Evolutionary conservation across 192 early-diverging fungal genomes (phyloP).

Genomic region (Diversispora eburnea): DNA sequence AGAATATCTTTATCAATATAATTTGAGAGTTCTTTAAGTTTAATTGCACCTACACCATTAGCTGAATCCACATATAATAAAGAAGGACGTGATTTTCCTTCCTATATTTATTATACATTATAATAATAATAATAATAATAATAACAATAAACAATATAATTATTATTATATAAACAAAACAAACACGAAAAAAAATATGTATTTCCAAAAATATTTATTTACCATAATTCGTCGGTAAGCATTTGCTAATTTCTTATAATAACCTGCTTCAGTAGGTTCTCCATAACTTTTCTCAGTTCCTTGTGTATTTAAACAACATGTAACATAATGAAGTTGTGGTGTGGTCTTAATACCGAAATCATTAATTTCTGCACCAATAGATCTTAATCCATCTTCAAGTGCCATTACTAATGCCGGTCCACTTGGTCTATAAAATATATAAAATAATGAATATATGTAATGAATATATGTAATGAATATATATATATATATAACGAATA

Average conservation of each 20-base stretch:
- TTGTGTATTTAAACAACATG: conserved; percentile 81
- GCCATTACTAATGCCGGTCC: conserved; percentile 76
- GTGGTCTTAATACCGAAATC: conserved; percentile 92
- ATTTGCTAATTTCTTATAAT: conserved; percentile 82
- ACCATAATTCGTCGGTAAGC: conserved; percentile 84
- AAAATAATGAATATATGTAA: conserved; percentile 14
- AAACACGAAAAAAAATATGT: too few relatives aligned
- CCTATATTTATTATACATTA: conserved; percentile 36
- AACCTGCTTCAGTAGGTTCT: conserved; percentile 86
- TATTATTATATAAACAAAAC: too few relatives aligned
- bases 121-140: too few relatives aligned
- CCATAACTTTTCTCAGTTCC: conserved; percentile 76
- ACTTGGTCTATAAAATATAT: conserved; percentile 63
- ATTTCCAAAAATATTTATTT: conserved; percentile 29
- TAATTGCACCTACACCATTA: conserved; percentile 95
- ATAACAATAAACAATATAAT: too few relatives aligned
- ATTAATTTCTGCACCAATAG: conserved; percentile 60
- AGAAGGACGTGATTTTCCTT: conserved; percentile 65
- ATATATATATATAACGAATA: not conserved
- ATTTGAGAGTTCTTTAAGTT: conserved; percentile 71
- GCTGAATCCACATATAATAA: conserved; percentile 84
- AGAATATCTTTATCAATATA: conserved; percentile 63
- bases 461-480: not conserved
- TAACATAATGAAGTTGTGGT: conserved; percentile 95
- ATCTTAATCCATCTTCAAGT: conserved; percentile 77